Conservation (phyloP, 208 protist genomes). For the Phytomonas francai region DNA sequence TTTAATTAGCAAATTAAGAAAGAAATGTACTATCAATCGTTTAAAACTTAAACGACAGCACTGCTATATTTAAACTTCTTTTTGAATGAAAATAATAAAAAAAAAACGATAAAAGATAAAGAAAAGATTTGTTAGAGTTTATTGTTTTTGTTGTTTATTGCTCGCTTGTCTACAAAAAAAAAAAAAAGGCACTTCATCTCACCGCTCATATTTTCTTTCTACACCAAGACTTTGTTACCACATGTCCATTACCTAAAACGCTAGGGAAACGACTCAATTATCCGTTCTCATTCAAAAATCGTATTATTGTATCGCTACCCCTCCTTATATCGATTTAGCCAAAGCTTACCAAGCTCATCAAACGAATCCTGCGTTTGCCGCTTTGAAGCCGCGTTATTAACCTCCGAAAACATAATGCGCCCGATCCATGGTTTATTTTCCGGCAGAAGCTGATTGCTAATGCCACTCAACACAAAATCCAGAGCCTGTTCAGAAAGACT, state of each 20-base stretch:
- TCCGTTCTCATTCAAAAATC: not conserved
- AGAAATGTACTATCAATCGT: not conserved
- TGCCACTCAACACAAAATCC: conserved; percentile 79
- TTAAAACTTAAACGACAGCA: not conserved
- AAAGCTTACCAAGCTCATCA: conserved; percentile 59
- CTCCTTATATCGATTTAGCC: conserved; percentile 68
- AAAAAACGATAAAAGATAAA: conserved; percentile 16
- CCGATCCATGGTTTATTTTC: conserved; percentile 90
- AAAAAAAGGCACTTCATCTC: not conserved
- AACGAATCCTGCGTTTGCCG: conserved; percentile 34
- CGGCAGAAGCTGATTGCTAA: conserved; percentile 75
- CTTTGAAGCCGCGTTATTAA: conserved; percentile 32
- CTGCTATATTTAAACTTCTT: not conserved
- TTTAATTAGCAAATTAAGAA: not conserved
- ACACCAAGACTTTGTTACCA: not conserved
- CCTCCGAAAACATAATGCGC: conserved; percentile 81
- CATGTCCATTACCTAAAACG: not conserved
- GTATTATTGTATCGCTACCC: not conserved
- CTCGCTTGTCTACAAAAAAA: conserved; percentile 4
- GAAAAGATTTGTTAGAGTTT: conserved; percentile 6
- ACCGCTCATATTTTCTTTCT: not conserved
- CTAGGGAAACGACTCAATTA: conserved; percentile 7
- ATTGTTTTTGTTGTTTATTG: conserved; percentile 1
- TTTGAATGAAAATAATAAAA: conserved; percentile 9
- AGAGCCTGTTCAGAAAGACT: conserved; percentile 71